Evolutionary conservation across 768 basidiomycete species (phyloP).

Genomic region (Glaciozyma antarctica): DNA sequence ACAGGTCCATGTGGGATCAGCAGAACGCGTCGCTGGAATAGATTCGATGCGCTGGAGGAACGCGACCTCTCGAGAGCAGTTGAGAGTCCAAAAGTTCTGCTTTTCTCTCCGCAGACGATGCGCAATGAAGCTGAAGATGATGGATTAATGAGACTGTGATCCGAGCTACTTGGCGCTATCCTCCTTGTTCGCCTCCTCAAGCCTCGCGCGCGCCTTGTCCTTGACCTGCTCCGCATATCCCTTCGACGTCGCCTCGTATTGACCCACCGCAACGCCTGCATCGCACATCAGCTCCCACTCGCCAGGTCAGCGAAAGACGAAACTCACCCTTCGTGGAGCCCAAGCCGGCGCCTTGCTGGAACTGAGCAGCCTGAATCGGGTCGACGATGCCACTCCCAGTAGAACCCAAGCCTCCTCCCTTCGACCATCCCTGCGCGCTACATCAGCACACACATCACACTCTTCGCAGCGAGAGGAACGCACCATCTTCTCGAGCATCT

Average conservation of each 20-base stretch:
- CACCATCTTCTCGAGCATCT: slow-evolving; percentile 88
- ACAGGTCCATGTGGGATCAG: slow-evolving; percentile 33
- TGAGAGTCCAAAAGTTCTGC: too few relatives aligned
- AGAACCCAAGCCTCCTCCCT: slow-evolving; percentile 76
- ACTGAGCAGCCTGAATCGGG: slow-evolving; percentile 68
- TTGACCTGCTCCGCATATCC: slow-evolving; percentile 7
- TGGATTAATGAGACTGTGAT: too few relatives aligned
- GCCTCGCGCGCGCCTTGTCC: slow-evolving; percentile 14
- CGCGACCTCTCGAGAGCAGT: too few relatives aligned
- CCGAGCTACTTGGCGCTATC: too few relatives aligned
- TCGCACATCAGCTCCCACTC: neutral
- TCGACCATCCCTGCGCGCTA: slow-evolving; percentile 65
- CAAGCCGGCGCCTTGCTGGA: slow-evolving; percentile 75
- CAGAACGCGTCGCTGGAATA: slow-evolving; percentile 22
- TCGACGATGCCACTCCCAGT: slow-evolving; percentile 77
- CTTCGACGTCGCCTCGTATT: slow-evolving; percentile 7
- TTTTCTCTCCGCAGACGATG: too few relatives aligned
- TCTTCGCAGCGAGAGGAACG: neutral
- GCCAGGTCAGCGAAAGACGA: neutral
- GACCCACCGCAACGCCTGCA: slow-evolving; percentile 21
- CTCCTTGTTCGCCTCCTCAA: slow-evolving; percentile 3
- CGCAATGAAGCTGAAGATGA: too few relatives aligned
- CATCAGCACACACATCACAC: neutral
- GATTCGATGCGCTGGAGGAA: neutral
- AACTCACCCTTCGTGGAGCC: slow-evolving; percentile 43